Percentiles rank a stretch among this genome's conserved stretches.
These are phyloP conservation scores for Paraphoma sp. DNA, from an alignment of 2,329 filamentous ascomycete genomes.

Conservation along the genomic window DNA sequence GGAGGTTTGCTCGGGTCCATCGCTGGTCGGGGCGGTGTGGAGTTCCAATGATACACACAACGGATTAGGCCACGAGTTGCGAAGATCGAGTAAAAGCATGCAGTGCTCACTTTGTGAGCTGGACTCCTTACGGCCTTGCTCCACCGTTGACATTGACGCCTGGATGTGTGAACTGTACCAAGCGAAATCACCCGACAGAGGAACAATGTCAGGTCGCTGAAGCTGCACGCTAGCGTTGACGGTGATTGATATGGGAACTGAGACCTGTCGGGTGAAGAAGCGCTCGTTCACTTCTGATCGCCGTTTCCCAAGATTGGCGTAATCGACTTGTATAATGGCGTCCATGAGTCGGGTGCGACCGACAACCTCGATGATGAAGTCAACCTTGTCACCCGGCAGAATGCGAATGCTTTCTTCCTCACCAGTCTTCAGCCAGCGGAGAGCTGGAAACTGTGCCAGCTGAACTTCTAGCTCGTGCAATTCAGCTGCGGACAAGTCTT, in stretches of 20 bases:
- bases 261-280: constrained; percentile 85
- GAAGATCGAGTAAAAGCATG: constrained; percentile 80
- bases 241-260: constrained; percentile 81
- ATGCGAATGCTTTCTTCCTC: constrained; percentile 63
- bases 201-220: constrained; percentile 77
- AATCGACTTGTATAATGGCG: constrained; percentile 83
- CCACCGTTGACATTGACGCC: too few species aligned
- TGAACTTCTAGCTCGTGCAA: constrained; percentile 87
- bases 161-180: not conserved
- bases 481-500: constrained; percentile 78
- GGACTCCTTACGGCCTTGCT: too few species aligned
- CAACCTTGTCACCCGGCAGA: constrained; percentile 69
- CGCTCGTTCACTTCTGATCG: constrained; percentile 71
- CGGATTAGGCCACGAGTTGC: constrained; percentile 87
- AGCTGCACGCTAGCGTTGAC: constrained; percentile 92
- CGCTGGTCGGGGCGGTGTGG: constrained; percentile 29
- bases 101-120: constrained; percentile 66
- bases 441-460: constrained; percentile 72
- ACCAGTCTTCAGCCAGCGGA: constrained; percentile 56
- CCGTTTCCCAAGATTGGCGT: constrained; percentile 77
- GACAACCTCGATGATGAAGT: constrained; percentile 82
- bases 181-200: constrained; percentile 73
- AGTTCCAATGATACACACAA: constrained; percentile 70
- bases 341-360: constrained; percentile 85
- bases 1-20: constrained; percentile 5